Evolutionary conservation across 768 basidiomycete genomes (phyloP), one percentile per base, ranked within the genome.

Genomic region (Amanita inopinata): DNA sequence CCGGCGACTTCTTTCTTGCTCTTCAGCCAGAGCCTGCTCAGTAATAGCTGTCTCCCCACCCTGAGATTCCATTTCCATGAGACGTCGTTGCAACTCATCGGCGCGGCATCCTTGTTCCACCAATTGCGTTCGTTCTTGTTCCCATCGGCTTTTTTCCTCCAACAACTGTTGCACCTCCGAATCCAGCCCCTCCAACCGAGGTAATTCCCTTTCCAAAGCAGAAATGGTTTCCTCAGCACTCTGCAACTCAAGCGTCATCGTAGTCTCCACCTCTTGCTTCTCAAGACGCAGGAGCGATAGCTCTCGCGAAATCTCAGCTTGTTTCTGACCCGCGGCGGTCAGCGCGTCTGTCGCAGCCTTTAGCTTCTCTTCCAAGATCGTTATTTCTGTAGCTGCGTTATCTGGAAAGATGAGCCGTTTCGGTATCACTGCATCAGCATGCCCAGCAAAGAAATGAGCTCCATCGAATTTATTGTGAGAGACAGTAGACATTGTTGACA

Each of bases 391-490:
- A 2, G 66, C 59, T 10, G 69, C 60, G 8, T 71, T 60, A 20
- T 70, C 65, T 0, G 72, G 62, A 2, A 66, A 64, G 31, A 67
- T 59, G 22, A 64, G 63, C 31, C 62, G 53, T 33, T 57, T 61
- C 0, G 83, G 84, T 0, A 83, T 63, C 12, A 83, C 62, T 3
- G 84, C 73, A 33, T 78, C 71, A 3, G 73, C 76, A 50, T 90
- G 83, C 0, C 89, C 88, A 0, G 90, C 85, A 49, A 90, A 90
- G 40, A 91, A 67, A 62, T 90, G 87, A 0, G 82, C 77, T 9
- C 86, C 86, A 41, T 87, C 85, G 56, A 92, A 92, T 28, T 75
- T 76, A 6, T 64, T 51, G n/a, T 70, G 62, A 4, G 74, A 62
- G 9, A 69, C 60, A 1, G 65, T 60, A 10, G 60, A 48, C 33